Evolutionary conservation across 2,329 filamentous ascomycete genomes (phyloP), one percentile per base, ranked within the genome.

Genomic region (Colletotrichum lini): DNA sequence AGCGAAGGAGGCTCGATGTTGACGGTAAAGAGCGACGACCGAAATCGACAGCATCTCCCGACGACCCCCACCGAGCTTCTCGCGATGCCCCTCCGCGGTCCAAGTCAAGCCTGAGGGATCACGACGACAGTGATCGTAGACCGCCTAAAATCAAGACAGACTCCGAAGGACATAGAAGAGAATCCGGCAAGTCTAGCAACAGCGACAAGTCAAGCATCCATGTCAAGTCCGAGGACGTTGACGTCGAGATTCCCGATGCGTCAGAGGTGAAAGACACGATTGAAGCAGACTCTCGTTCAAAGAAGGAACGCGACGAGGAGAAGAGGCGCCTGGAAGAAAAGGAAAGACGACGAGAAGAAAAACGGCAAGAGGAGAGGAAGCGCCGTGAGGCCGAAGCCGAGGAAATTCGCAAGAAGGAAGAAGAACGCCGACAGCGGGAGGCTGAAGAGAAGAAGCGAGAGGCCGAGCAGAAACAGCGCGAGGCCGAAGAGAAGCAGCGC

Each of bases 221-320:
- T 58, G 87, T 90, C 50, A 89, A 89, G 74, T 86, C 86, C 0
- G 88, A 90, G 72, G 88, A 90, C 65, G 77, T 81, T 2, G 89
- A 90, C 65, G 77, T 88, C 10, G 87, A 88, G 23, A 90, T 90
- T 88, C 81, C 80, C 2, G 88, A 90, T 72, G 84, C 82, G 2
- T 80, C 80, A 53, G 76, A 75, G 15, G 75, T 77, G 5, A 78
- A 77, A 49, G 76, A 77, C 21, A 72, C 67, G 3, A 78, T 77
- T 21, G 79, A 78, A 10, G 73, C 74, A 6, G 79, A 79, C 38
- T 72, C 75, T 4, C 80, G 76, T 60, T 47, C 78, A 16, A 77
- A 81, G 44, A 83, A 79, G 68, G 82, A 81, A 58, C 80, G 78
- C 67, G 82, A 80, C 72, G 80, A 79, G 61, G 77, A 77, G 72